Base-by-base conservation (phyloP, 192 early-diverging fungal species). In the Rhizoclosmatium globosum region DNA sequence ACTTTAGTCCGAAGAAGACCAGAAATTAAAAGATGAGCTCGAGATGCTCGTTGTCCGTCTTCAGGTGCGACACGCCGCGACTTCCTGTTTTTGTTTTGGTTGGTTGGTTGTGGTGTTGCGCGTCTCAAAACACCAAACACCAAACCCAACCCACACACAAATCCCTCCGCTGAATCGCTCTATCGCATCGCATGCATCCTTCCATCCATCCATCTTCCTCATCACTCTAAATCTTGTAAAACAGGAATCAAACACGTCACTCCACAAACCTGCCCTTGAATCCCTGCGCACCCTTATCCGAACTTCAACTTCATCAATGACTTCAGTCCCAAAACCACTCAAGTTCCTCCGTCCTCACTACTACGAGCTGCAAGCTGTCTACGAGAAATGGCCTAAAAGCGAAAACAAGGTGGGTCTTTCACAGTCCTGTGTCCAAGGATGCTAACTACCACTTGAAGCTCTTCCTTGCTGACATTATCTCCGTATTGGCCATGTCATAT, bases 271-370 rank as follows among this genome's bases (percentile, higher is more conserved):
- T 23, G 91, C 97, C 7, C 89, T 99, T 44, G 96, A 98, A 72
- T 90, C 91, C 65, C 89, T 99, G 38, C 92, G 93, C 72, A 95
- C 93, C 11, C 75, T 94, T 31, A 98, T 99, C 83, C 94, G 96
- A 65, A 96, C 97, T 7, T 93, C 95, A 6, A 96, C 97, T 2
- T 94, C 93, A 70, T 99, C 98, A 57, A 99, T 99, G 98, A 98
- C 98, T 4, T 95, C 96, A n/a, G 98, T 98, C 3, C 97, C 98
- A 64, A 99, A 99, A 83, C 97, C 97, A 39, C 90, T 99, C 80
- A 99, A 99, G 85, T 99, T 94, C 77, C 84, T 99, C 68, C 90
- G 97, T 70, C 92, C 92, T 47, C 94, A 96, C 70, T 98, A 97
- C 83, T 79, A 81, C 59, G 87, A 89, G 3, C 78, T 98, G 68